phyloP scores from a whole-genome alignment of 1,139 yeast genomes.

The Geotrichum candidum region DNA sequence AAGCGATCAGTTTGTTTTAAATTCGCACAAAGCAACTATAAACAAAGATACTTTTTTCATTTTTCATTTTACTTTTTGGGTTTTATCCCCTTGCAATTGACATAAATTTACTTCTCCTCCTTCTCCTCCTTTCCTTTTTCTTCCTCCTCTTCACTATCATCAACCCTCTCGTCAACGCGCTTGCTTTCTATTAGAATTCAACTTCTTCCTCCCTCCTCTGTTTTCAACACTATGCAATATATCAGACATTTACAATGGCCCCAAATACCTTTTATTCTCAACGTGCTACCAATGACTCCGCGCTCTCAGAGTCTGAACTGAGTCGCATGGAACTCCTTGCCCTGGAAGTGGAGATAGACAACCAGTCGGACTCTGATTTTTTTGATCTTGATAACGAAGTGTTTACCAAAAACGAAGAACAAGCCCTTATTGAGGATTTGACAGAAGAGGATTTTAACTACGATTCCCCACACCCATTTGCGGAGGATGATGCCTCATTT shows the following conservation, averaged over 20 bases:
- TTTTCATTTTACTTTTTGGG: background rate
- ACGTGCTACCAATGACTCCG: background rate
- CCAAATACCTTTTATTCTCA: background rate
- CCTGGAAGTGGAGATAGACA: background rate
- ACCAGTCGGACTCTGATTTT: constrained; percentile 1
- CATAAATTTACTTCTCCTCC: background rate
- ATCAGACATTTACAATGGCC: background rate
- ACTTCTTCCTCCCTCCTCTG: background rate
- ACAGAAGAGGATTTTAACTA: background rate
- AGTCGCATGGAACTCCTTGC: background rate
- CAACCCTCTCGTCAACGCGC: background rate
- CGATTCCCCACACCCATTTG: background rate
- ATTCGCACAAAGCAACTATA: background rate
- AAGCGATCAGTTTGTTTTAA: too few species aligned
- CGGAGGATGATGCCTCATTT: background rate
- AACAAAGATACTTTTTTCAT: background rate
- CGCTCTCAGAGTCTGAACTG: background rate
- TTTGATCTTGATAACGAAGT: constrained; percentile 5
- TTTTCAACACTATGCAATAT: background rate
- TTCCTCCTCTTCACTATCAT: background rate
- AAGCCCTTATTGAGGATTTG: background rate
- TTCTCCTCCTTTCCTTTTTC: background rate
- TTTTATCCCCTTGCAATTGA: background rate
- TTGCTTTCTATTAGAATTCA: background rate
- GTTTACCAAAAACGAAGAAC: constrained; percentile 1